These are phyloP conservation scores for Tylopilus sp. DNA, from an alignment of 768 basidiomycete species.

Conservation along the genomic window DNA sequence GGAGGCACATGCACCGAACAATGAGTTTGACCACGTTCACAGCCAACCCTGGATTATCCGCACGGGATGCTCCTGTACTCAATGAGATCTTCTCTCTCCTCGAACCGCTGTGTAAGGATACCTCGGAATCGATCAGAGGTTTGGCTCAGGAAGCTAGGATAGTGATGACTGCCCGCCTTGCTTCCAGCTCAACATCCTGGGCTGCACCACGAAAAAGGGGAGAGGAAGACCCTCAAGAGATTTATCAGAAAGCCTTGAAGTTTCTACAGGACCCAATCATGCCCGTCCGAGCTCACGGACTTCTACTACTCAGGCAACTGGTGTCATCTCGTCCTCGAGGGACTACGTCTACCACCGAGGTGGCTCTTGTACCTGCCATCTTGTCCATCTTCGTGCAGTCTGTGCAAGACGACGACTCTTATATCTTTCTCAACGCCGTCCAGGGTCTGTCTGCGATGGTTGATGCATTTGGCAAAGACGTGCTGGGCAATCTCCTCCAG, in stretches of 20 bases:
- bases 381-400: slow-evolving; percentile 83
- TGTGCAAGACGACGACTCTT: slow-evolving; percentile 91
- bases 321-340: slow-evolving; percentile 39
- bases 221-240: slow-evolving; percentile 46
- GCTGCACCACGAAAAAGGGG: slow-evolving; percentile 14
- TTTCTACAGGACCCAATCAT: slow-evolving; percentile 88
- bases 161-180: slow-evolving; percentile 78
- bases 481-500: slow-evolving; percentile 61
- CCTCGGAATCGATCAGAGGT: slow-evolving; percentile 47
- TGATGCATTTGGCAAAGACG: slow-evolving; percentile 61
- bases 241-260: slow-evolving; percentile 84
- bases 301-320: slow-evolving; percentile 77
- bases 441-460: slow-evolving; percentile 89
- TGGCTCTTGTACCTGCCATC: slow-evolving; percentile 76
- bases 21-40: not conserved
- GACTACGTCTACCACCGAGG: slow-evolving; percentile 36
- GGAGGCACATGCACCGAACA: not conserved
- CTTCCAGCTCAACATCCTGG: slow-evolving; percentile 47
- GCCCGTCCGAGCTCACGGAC: slow-evolving; percentile 91
- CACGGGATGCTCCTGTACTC: slow-evolving; percentile 57
- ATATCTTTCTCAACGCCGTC: slow-evolving; percentile 88
- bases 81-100: slow-evolving; percentile 68
- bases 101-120: slow-evolving; percentile 49
- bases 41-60: slow-evolving; percentile 59
- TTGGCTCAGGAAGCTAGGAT: slow-evolving; percentile 77